Evolutionary conservation across 148 eudicot species (phyloP).

Genomic region (Simmondsia chinensis): DNA sequence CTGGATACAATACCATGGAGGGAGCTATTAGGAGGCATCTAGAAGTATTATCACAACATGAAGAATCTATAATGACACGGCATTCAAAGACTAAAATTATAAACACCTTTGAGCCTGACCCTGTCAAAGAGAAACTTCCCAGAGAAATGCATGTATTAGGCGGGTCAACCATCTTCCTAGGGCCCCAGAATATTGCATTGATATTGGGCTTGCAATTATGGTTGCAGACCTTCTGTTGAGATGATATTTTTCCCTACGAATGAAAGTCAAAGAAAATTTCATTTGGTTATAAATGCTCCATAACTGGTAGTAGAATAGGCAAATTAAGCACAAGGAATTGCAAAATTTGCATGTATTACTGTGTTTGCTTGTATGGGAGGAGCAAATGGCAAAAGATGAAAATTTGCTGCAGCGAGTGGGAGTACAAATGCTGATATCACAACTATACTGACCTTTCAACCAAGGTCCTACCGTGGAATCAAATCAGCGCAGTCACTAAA

Average conservation of each 20-base stretch:
- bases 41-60: background rate
- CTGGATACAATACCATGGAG: constrained; percentile 19
- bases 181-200: constrained; percentile 68
- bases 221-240: constrained; percentile 13
- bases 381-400: too few relatives aligned
- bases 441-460: too few relatives aligned
- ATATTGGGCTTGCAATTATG: constrained; percentile 19
- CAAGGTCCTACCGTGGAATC: too few relatives aligned
- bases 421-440: too few relatives aligned
- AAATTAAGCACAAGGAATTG: too few relatives aligned
- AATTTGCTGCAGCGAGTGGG: too few relatives aligned
- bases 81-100: constrained; percentile 13
- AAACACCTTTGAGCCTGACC: constrained; percentile 62
- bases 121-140: constrained; percentile 57
- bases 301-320: too few relatives aligned
- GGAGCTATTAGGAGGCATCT: background rate
- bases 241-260: constrained; percentile 30
- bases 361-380: too few relatives aligned
- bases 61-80: constrained; percentile 4
- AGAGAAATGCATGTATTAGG: constrained; percentile 32
- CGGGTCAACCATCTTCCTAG: constrained; percentile 45
- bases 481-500: too few relatives aligned
- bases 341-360: too few relatives aligned
- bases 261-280: too few relatives aligned
- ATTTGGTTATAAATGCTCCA: too few relatives aligned